Evolutionary conservation across 2,329 filamentous ascomycete species (phyloP), one percentile per base, ranked within the genome.

Genomic region (Tolypocladium inflatum): DNA sequence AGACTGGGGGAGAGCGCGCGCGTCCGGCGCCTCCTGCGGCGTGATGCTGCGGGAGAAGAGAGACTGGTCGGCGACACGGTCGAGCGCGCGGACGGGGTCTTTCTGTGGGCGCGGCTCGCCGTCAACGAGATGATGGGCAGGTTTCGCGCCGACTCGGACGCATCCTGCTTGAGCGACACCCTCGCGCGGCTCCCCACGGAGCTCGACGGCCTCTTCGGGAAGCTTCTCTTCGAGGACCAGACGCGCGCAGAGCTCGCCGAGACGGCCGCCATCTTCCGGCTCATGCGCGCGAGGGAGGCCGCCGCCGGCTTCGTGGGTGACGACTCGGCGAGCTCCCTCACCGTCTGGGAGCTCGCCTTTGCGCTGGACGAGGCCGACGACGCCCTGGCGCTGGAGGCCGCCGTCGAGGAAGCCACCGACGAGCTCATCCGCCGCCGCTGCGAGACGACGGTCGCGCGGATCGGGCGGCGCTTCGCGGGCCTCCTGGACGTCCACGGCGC

Each of bases 311-410:
- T 72, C 50, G 61, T 72, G 23, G 63, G 65, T 10, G 67, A 72
- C 51, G 70, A 73, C 9, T 66, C 67, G 0, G 65, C 71, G 0
- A 66, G 64, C 21, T 64, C 66, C 0, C 59, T 72, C 6, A 68
- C 67, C 0, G 60, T 73, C 3, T 72, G 70, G 71, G 71, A 73
- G 42, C 51, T 73, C 17, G 67, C 68, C 0, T 72, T 72, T 54
- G 63, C 71, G 2, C 60, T 68, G 0, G 19, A 58, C 2, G 52
- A 55, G 7, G 56, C 59, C 0, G 66, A 70, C 0, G 65, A 70
- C 41, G 21, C 33, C 1, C 23, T 62, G 9, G 61, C 62, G 0
- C 39, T 67, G 1, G 37, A 64, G 1, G 55, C 53, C 0, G 15
- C 59, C 1, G 65, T 67, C 2, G 48, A 66, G 17, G 63, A 71